Base-by-base conservation (phyloP, 2,329 filamentous ascomycete species). In the Ophiocordyceps polyrhachis-furcata region DNA sequence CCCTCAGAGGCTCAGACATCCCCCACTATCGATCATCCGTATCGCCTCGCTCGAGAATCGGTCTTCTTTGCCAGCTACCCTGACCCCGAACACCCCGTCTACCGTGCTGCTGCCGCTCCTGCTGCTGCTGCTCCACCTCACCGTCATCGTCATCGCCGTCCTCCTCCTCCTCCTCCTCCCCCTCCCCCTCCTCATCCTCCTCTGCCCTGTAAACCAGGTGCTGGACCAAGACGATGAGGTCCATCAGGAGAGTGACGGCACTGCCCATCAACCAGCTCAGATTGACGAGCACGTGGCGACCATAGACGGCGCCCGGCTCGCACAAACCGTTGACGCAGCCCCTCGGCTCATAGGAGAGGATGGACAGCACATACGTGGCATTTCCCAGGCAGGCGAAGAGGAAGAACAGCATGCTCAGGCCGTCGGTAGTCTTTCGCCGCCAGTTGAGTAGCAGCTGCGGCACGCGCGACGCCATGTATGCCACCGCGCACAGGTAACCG, bases 301-400 rank as follows among this genome's bases (percentile, higher is more conserved):
- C 76, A 60, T 96, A 96, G 13, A 88, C 69, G 1, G 59, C 85
- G 0, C 79, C 83, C 0, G 69, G 64, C 23, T 59, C 60, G 63
- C 88, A 94, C 14, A 59, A 47, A 25, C 74, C 76, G 60, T 96
- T 96, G 13, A 88, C 69, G 1, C 59, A 85, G 0, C 79, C 83
- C 0, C 69, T 66, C 0, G 88, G 85, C 47, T 88, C 84, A 56
- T 87, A 96, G 1, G 87, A 88, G 50, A 96, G 72, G 52, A 98
- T 96, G 35, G 81, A 88, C 35, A 94, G 67, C 17, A 95, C 88
- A 56, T 93, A 96, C 0, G 88, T 95, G 51, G 94, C 62, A 59
- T 98, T 98, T 2, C 91, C 91, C 6, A 96, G 76, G 58, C 89
- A 96, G 5, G 91, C 91, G 59, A 98, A 96, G 20, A 96, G 69